These are phyloP conservation scores for Anastatica hierochuntica DNA, from an alignment of 345 rosid species.

Conservation along the genomic window DNA sequence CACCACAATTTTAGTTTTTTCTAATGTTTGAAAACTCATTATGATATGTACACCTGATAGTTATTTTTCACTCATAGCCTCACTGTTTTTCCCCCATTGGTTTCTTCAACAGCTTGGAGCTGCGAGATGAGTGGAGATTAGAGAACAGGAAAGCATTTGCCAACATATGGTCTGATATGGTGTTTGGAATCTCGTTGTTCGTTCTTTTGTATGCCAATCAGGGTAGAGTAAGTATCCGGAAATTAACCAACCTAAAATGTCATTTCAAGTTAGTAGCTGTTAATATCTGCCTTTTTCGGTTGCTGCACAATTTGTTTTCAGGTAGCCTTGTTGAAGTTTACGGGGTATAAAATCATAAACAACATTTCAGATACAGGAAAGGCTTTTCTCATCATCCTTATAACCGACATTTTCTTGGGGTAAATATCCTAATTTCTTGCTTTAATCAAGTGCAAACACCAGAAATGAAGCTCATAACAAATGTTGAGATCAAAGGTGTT, in stretches of 20 bases:
- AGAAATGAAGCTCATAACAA: not conserved
- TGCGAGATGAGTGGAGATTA: slow-evolving; percentile 77
- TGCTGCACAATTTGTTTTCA: slow-evolving; percentile 24
- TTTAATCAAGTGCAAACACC: not conserved
- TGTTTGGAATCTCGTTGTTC: slow-evolving; percentile 77
- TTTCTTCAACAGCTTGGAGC: slow-evolving; percentile 60
- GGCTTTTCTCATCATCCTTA: slow-evolving; percentile 75
- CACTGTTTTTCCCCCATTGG: not conserved
- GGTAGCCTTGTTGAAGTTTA: slow-evolving; percentile 91
- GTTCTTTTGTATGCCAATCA: slow-evolving; percentile 73
- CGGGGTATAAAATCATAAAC: slow-evolving; percentile 74
- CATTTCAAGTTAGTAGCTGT: not conserved
- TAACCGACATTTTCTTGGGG: slow-evolving; percentile 83
- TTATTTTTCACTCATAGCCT: not conserved
- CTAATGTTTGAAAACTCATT: slow-evolving; percentile 3
- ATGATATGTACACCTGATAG: no score
- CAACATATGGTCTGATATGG: slow-evolving; percentile 90
- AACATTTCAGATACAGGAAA: slow-evolving; percentile 83
- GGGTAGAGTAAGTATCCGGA: slow-evolving; percentile 49
- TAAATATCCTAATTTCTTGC: slow-evolving; percentile 25
- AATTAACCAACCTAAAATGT: not conserved
- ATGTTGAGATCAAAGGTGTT: not conserved
- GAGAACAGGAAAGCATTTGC: slow-evolving; percentile 89
- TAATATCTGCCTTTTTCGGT: not conserved
- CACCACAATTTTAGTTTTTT: not conserved